Evolutionary conservation across 257 asterid species (phyloP).

Genomic region (Voacanga thouarsii): DNA sequence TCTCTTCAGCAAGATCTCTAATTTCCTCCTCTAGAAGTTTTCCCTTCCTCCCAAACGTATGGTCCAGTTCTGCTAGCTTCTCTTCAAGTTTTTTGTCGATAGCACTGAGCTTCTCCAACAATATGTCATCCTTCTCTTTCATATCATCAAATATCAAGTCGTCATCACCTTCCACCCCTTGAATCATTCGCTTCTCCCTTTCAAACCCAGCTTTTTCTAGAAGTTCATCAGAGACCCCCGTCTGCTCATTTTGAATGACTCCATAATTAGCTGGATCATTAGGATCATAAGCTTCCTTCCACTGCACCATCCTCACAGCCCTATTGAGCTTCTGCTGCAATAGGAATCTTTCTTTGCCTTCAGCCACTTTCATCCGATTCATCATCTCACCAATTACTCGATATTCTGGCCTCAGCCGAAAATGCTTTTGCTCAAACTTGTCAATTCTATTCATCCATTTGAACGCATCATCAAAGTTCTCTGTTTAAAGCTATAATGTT

Average conservation of each 20-base stretch:
- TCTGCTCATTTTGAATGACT: slow-evolving; percentile 49
- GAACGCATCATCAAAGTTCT: slow-evolving; percentile 59
- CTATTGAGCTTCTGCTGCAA: slow-evolving; percentile 85
- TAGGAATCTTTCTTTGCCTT: slow-evolving; percentile 82
- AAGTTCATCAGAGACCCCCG: slow-evolving; percentile 47
- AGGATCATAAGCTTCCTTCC: slow-evolving; percentile 81
- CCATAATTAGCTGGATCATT: slow-evolving; percentile 81
- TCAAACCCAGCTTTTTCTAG: slow-evolving; percentile 47
- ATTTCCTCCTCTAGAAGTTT: slow-evolving; percentile 87
- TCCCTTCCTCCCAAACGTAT: slow-evolving; percentile 87
- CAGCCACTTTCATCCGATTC: slow-evolving; percentile 82
- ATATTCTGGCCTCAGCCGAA: slow-evolving; percentile 66
- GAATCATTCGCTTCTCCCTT: slow-evolving; percentile 41
- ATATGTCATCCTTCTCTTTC: slow-evolving; percentile 73
- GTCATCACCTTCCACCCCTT: slow-evolving; percentile 43
- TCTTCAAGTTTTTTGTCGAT: slow-evolving; percentile 71
- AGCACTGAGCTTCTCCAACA: slow-evolving; percentile 67
- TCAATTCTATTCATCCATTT: slow-evolving; percentile 71
- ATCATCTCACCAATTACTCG: slow-evolving; percentile 86
- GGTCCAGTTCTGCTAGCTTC: slow-evolving; percentile 77
- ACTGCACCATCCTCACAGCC: slow-evolving; percentile 70
- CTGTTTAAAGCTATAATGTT: slow-evolving; percentile 47
- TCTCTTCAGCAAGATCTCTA: slow-evolving; percentile 93
- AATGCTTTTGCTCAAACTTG: slow-evolving; percentile 80
- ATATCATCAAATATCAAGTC: slow-evolving; percentile 67